Evolutionary conservation across 106 monocot genomes (phyloP), one percentile per base, ranked within the genome.

Genomic region (Allium sativum): DNA sequence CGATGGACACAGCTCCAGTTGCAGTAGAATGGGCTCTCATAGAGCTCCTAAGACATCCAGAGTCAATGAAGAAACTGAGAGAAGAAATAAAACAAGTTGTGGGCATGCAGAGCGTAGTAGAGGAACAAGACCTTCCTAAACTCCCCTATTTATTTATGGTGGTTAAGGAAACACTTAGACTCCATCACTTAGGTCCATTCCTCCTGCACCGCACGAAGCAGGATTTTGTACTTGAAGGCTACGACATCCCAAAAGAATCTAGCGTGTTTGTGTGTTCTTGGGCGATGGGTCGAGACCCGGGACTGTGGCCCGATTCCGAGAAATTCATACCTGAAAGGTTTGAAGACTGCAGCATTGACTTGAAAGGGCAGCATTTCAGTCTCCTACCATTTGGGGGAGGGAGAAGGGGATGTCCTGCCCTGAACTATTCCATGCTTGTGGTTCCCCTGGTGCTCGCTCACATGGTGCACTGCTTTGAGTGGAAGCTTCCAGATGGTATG

Each of bases 401-500:
- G 8, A 42, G 45, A 1, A 61, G 61, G 9, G 7, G 6, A 1
- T 61, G 61, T 13, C 44, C 61, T 19, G 61, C 40, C 10, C 10
- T 61, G 12, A 18, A 45, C 17, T 61, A 40, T 45, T 11, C 17
- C 12, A 7, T 61, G 18, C 18, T 45, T 7, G 3, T 45, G 8
- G 40, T 62, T 3, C 19, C 19, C 0, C 65, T 70, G 41, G 40
- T 55, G 56, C 15, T 87, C 14, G 79, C 79, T 6, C 51, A 70
- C 8, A 42, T 87, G 45, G 57, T 87, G 40, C 87, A 82, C 21
- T 69, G 70, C 18, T 87, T 87, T 13, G 77, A 79, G 18, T 87
- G 87, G 87, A 46, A 65, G 51, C 12, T 87, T 21, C 79, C 70
- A 3, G 68, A 59, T 18, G 78, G 76, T 14, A 50, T 10, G 7